Base-by-base conservation (phyloP, 148 eudicot genomes). In the Camellia japonica region DNA sequence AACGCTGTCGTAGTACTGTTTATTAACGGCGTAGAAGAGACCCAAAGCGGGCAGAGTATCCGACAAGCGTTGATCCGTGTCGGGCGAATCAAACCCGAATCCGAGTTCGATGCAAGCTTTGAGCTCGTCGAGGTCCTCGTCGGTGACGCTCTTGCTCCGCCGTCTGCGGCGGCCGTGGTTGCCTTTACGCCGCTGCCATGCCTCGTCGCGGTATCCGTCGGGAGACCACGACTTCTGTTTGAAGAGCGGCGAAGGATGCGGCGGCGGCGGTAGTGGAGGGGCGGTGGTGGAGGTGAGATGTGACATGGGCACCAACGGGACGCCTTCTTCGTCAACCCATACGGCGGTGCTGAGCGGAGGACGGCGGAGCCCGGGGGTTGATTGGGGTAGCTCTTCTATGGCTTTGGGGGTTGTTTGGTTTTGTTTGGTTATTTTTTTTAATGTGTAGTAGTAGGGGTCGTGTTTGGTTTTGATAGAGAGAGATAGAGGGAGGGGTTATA, bases 161-260 rank as follows among this genome's bases (percentile, higher is more conserved):
- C 90, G 82, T 6, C 47, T 20, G 3, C 80, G 79, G 16, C 84
- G 84, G 49, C 16, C 62, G 58, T 82, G 75, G 44, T 55, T 72
- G 7, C 72, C 81, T 76, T 89, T 89, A 2, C 90, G 87, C 63
- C 87, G 75, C 19, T 72, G 84, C 98, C 98, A 94, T 5, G 88
- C 89, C 79, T 92, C 93, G 38, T 94, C 94, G 2, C 98, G 85
- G 75, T 81, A 65, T 0, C 83, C 56, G 55, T 91, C 98, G 6
- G 98, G 94, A 0, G 98, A 92, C 98, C 98, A 94, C 1, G 98
- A 88, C 8, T 86, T 89, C 58, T 91, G 97, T 64, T 94, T 94
- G 47, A 74, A 71, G 0, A 94, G 87, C 3, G 87, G 78, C 5
- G 78, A 38, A 11, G 72, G 62, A 0, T 15, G 49, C 19, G 38